Evolutionary conservation across 352 stramenopile genomes (phyloP).

Genomic region (Phytophthora litchii): DNA sequence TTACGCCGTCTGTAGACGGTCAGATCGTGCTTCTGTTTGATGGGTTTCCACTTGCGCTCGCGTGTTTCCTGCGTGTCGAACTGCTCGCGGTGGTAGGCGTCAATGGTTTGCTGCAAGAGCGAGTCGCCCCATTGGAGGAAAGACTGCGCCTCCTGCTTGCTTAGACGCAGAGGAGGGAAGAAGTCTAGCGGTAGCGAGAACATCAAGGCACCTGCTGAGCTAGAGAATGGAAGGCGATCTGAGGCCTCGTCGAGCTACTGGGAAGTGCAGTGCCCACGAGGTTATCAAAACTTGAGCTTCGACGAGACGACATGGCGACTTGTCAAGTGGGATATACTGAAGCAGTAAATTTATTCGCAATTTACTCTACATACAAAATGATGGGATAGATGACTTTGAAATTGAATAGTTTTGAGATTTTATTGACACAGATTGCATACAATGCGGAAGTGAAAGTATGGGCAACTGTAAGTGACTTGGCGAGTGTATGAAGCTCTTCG

Average conservation of each 20-base stretch:
- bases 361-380: neutral
- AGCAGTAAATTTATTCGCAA: too few relatives aligned
- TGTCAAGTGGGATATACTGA: too few relatives aligned
- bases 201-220: constrained; percentile 26
- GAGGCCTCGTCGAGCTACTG: constrained; percentile 10
- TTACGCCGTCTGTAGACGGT: constrained; percentile 66
- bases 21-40: constrained; percentile 68
- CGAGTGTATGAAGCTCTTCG: constrained; percentile 11
- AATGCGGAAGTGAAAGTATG: neutral
- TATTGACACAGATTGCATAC: neutral
- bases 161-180: constrained; percentile 62
- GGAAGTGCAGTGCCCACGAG: constrained; percentile 12
- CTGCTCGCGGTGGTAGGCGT: constrained; percentile 72
- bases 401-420: neutral
- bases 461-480: neutral
- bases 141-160: constrained; percentile 43
- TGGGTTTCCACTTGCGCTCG: constrained; percentile 71
- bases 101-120: constrained; percentile 69
- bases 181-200: constrained; percentile 71
- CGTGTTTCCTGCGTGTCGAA: constrained; percentile 64
- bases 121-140: constrained; percentile 74
- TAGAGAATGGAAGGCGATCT: constrained; percentile 4
- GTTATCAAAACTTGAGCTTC: constrained; percentile 22
- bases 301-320: constrained; percentile 11
- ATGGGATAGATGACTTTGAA: neutral